Evolutionary conservation across 805 yeast genomes (phyloP).

Genomic region (Schizosaccharomyces lindneri): DNA sequence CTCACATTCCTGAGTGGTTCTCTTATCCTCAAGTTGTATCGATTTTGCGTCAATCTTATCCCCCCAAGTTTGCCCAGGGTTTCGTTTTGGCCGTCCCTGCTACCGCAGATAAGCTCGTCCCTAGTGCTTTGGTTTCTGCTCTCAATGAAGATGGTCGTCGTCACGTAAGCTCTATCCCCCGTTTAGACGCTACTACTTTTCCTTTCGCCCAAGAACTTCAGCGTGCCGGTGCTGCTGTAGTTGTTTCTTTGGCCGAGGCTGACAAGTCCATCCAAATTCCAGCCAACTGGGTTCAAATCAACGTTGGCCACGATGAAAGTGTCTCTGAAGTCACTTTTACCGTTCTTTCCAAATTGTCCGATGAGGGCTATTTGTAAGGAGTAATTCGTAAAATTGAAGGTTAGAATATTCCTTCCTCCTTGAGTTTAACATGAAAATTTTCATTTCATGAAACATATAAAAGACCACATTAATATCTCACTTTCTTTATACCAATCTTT

Average conservation of each 20-base stretch:
- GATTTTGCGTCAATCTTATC: conserved; percentile 74
- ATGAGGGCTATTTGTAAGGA: not conserved
- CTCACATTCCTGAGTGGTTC: conserved; percentile 87
- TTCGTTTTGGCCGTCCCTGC: conserved; percentile 51
- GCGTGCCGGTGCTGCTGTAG: conserved; percentile 80
- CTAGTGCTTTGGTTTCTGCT: conserved; percentile 69
- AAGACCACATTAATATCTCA: too few species aligned
- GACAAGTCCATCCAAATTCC: not conserved
- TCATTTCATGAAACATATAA: too few species aligned
- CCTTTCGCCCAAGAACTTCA: conserved; percentile 41
- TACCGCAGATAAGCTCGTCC: conserved; percentile 37
- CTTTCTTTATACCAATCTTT: too few species aligned
- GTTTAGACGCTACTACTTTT: conserved; percentile 20
- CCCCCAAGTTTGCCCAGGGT: conserved; percentile 77
- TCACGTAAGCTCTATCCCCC: conserved; percentile 34
- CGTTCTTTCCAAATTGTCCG: not conserved
- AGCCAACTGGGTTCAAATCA: not conserved
- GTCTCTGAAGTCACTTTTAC: not conserved
- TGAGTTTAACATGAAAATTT: too few species aligned
- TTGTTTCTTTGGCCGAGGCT: conserved; percentile 29
- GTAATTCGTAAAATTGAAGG: too few species aligned
- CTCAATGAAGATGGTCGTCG: conserved; percentile 80
- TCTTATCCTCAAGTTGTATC: conserved; percentile 88
- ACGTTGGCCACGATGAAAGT: not conserved
- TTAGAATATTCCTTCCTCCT: too few species aligned